Conservation (phyloP, 352 stramenopile species). For the Pythium diclinum region DNA sequence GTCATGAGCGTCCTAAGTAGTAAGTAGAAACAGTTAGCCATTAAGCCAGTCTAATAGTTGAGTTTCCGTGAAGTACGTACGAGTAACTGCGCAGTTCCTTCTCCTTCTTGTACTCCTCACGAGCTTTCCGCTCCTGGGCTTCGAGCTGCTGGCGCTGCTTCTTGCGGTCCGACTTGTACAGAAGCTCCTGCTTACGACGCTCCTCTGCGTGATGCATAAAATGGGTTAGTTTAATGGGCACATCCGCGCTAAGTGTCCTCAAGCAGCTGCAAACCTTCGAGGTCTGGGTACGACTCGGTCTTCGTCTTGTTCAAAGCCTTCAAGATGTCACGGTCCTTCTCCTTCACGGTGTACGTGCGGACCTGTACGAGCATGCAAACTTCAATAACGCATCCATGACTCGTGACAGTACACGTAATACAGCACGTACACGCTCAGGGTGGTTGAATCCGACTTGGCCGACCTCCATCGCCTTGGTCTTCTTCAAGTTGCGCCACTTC, state of each 20-base stretch:
- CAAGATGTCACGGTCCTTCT: slow-evolving; percentile 86
- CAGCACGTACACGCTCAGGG: slow-evolving; percentile 48
- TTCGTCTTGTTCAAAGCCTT: slow-evolving; percentile 89
- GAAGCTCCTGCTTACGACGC: slow-evolving; percentile 49
- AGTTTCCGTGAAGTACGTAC: slow-evolving; percentile 31
- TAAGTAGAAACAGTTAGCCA: neutral
- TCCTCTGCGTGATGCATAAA: slow-evolving; percentile 41
- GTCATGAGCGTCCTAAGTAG: slow-evolving; percentile 48
- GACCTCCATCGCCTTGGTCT: slow-evolving; percentile 88
- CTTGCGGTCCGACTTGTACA: slow-evolving; percentile 76
- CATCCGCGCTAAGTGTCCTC: neutral
- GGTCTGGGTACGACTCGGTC: slow-evolving; percentile 60
- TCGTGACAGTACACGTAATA: no score
- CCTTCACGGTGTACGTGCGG: slow-evolving; percentile 61
- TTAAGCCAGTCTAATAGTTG: neutral
- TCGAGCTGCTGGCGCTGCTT: slow-evolving; percentile 61
- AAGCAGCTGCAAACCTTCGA: slow-evolving; percentile 50
- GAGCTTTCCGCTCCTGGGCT: slow-evolving; percentile 43
- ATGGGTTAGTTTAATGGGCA: neutral
- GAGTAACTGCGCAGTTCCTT: slow-evolving; percentile 77
- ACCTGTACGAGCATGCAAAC: no score
- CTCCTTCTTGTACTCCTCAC: slow-evolving; percentile 60
- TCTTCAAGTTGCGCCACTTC: slow-evolving; percentile 91
- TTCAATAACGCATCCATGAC: no score
- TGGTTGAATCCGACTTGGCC: slow-evolving; percentile 88